Conservation (phyloP, 257 asterid species). For the Cinchona pubescens region DNA sequence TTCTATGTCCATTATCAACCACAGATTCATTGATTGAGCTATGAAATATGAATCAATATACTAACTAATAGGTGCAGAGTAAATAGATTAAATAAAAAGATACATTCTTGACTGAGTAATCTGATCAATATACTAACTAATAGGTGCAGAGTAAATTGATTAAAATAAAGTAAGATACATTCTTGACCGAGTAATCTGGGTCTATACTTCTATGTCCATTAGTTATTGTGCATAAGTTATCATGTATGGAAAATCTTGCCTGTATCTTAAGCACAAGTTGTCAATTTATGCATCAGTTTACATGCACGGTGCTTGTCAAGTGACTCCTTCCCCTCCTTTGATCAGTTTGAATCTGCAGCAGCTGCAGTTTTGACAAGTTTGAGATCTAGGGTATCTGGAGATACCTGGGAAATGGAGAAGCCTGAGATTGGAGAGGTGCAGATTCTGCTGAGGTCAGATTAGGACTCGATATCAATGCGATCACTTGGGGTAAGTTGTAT, state of each 20-base stretch:
- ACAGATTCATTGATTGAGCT: too few species aligned
- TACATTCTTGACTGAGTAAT: too few species aligned
- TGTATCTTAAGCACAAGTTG: not conserved
- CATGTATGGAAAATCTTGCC: not conserved
- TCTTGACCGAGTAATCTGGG: too few species aligned
- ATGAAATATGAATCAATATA: too few species aligned
- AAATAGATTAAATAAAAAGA: too few species aligned
- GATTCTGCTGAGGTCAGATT: slow-evolving; percentile 76
- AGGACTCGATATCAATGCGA: slow-evolving; percentile 82
- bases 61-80: too few species aligned
- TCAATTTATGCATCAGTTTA: not conserved
- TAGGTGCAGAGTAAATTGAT: too few species aligned
- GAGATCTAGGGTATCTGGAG: slow-evolving; percentile 75
- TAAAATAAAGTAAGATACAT: too few species aligned
- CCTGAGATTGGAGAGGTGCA: slow-evolving; percentile 90
- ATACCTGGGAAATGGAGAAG: slow-evolving; percentile 85
- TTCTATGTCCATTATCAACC: too few species aligned
- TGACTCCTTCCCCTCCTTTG: slow-evolving; percentile 1
- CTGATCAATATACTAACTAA: too few species aligned
- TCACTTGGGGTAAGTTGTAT: slow-evolving; percentile 73
- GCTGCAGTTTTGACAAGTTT: slow-evolving; percentile 85
- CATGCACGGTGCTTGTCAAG: not conserved
- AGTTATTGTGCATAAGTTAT: not conserved
- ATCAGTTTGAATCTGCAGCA: slow-evolving; percentile 88
- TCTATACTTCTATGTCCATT: too few species aligned